Percentiles rank a stretch among this genome's conserved stretches.
Evolutionary conservation across 1,284 basidiomycete species (phyloP).

Genomic region (Pisolithus thermaeus): DNA sequence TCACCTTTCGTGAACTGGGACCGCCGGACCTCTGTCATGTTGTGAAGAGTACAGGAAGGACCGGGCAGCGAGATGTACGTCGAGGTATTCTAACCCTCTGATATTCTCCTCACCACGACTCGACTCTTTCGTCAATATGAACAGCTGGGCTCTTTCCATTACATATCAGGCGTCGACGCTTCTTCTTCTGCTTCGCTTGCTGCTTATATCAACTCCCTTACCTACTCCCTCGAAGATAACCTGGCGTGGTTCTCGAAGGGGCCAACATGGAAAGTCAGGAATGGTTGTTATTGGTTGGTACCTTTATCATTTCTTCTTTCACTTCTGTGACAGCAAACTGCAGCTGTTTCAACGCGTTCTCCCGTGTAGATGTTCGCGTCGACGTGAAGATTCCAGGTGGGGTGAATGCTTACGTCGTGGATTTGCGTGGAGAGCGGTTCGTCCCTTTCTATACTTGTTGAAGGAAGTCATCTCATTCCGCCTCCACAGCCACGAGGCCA

Average conservation of each 20-base stretch:
- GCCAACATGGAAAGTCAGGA: slow-evolving; percentile 86
- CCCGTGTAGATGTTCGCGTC: slow-evolving; percentile 92
- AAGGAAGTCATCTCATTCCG: not conserved
- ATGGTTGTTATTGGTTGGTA: slow-evolving; percentile 89
- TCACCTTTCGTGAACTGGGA: slow-evolving; percentile 93
- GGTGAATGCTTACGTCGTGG: slow-evolving; percentile 92
- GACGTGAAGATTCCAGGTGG: slow-evolving; percentile 99
- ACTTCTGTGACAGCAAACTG: not conserved
- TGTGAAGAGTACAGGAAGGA: slow-evolving; percentile 83
- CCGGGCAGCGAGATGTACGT: slow-evolving; percentile 81
- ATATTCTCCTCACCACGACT: slow-evolving; percentile 5
- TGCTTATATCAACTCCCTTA: slow-evolving; percentile 36
- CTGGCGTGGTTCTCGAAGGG: slow-evolving; percentile 91
- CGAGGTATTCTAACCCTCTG: not conserved
- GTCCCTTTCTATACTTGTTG: slow-evolving; percentile 19
- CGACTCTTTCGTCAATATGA: not conserved
- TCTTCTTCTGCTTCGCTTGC: slow-evolving; percentile 50
- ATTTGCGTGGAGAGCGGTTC: slow-evolving; percentile 89
- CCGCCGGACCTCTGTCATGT: slow-evolving; percentile 97
- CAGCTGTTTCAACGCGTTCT: slow-evolving; percentile 98
- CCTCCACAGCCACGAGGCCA: slow-evolving; percentile 78
- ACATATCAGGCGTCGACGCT: slow-evolving; percentile 91
- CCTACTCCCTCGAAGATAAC: slow-evolving; percentile 90
- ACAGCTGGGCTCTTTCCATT: slow-evolving; percentile 66
- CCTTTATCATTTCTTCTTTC: not conserved